Evolutionary conservation across 257 asterid genomes (phyloP).

Genomic region (Ehretia macrophylla): DNA sequence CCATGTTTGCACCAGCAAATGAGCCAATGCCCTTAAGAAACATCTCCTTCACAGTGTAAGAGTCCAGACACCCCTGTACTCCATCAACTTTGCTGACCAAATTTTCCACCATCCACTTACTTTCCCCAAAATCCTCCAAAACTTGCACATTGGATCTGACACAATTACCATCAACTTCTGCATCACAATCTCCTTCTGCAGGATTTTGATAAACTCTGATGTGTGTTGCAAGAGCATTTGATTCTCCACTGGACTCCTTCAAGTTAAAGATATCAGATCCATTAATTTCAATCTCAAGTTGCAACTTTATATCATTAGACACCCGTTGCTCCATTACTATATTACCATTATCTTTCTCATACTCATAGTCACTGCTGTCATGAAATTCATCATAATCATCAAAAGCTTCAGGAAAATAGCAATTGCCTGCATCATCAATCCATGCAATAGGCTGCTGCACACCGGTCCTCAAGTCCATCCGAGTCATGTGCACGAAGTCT

Average conservation of each 20-base stretch:
- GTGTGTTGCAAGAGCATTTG: conserved; percentile 44
- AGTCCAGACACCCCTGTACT: conserved; percentile 23
- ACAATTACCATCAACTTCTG: conserved; percentile 33
- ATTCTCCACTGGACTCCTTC: conserved; percentile 67
- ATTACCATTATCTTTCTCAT: conserved; percentile 22
- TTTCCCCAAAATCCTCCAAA: conserved; percentile 29
- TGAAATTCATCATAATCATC: conserved; percentile 29
- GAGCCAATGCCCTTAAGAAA: conserved; percentile 45
- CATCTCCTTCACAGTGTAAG: conserved; percentile 37
- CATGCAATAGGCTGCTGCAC: conserved; percentile 66
- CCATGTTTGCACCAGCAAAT: conserved; percentile 32
- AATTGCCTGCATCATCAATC: conserved; percentile 75
- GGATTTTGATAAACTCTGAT: conserved; percentile 28
- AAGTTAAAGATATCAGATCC: conserved; percentile 42
- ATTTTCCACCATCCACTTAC: conserved; percentile 23
- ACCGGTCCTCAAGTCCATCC: conserved; percentile 63
- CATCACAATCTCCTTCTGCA: conserved; percentile 32
- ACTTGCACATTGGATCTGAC: conserved; percentile 24
- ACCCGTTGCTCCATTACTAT: conserved; percentile 30
- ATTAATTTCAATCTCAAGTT: conserved; percentile 65
- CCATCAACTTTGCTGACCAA: conserved; percentile 12
- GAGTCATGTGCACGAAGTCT: conserved; percentile 72
- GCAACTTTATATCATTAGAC: conserved; percentile 50
- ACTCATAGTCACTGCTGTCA: conserved; percentile 17
- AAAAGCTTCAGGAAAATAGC: conserved; percentile 73